Conservation (phyloP, 2,329 filamentous ascomycete species). For the Phialemoniopsis sp. region DNA sequence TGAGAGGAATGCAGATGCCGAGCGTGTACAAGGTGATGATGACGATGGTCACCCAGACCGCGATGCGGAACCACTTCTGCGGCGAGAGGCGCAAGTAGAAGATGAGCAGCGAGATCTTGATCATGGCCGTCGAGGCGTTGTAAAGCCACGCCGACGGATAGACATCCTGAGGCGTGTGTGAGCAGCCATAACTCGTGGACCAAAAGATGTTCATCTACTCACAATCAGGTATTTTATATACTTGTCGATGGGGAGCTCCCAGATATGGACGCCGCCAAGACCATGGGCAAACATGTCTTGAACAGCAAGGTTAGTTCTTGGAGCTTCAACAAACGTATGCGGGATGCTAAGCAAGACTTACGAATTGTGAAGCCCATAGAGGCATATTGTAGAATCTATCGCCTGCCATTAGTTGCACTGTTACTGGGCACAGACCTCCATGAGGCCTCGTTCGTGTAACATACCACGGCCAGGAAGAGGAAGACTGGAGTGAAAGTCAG, state of each 20-base stretch:
- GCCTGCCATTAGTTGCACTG: too few species aligned
- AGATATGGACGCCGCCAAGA: conserved; percentile 21
- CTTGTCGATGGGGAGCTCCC: conserved; percentile 21
- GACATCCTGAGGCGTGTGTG: not conserved
- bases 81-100: conserved; percentile 32
- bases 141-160: too few species aligned
- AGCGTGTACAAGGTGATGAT: conserved; percentile 24
- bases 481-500: not conserved
- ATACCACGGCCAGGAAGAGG: conserved; percentile 6
- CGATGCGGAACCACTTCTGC: conserved; percentile 23
- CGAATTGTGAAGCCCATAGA: not conserved
- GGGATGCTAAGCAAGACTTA: not conserved
- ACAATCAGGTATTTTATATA: conserved; percentile 19
- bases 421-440: conserved; percentile 16
- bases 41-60: conserved; percentile 20
- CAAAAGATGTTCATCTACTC: not conserved
- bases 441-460: conserved; percentile 6
- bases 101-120: conserved; percentile 30
- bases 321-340: too few species aligned
- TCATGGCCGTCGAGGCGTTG: too few species aligned
- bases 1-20: conserved; percentile 24
- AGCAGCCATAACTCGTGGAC: not conserved
- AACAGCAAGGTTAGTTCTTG: too few species aligned
- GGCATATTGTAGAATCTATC: not conserved
- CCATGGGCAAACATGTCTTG: conserved; percentile 20